Evolutionary conservation across 805 yeast genomes (phyloP).

Genomic region (Pichia thaimueangensis): DNA sequence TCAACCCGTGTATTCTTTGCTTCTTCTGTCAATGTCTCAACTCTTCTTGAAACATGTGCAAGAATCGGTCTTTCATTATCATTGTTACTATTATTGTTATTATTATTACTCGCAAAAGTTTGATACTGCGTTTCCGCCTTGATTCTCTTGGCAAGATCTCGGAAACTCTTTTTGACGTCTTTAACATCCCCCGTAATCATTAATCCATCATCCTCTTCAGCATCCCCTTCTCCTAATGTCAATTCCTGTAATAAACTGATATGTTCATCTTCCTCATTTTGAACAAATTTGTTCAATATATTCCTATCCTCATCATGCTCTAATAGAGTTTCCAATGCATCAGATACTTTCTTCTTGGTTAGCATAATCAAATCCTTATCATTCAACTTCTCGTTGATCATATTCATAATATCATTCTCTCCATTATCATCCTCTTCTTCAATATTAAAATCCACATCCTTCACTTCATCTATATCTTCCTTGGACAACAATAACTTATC

Average conservation of each 20-base stretch:
- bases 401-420: constrained; percentile 32
- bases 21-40: no score
- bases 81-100: no score
- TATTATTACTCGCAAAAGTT: no score
- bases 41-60: no score
- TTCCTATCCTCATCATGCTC: constrained; percentile 72
- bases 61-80: no score
- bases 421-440: constrained; percentile 23
- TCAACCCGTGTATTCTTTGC: no score
- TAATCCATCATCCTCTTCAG: constrained; percentile 17
- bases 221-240: constrained; percentile 32
- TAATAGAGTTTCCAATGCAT: constrained; percentile 65
- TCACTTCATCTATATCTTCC: constrained; percentile 15
- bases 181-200: constrained; percentile 10
- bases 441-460: constrained; percentile 27
- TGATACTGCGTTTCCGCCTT: constrained; percentile 18
- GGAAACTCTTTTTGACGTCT: constrained; percentile 26
- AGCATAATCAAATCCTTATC: constrained; percentile 61
- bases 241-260: constrained; percentile 41
- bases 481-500: background rate
- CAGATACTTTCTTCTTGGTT: constrained; percentile 69
- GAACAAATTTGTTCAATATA: constrained; percentile 59
- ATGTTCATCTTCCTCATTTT: constrained; percentile 48
- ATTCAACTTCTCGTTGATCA: constrained; percentile 57
- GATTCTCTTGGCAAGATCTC: constrained; percentile 25